Conservation (phyloP, 805 yeast genomes). For the Yarrowia deformans region DNA sequence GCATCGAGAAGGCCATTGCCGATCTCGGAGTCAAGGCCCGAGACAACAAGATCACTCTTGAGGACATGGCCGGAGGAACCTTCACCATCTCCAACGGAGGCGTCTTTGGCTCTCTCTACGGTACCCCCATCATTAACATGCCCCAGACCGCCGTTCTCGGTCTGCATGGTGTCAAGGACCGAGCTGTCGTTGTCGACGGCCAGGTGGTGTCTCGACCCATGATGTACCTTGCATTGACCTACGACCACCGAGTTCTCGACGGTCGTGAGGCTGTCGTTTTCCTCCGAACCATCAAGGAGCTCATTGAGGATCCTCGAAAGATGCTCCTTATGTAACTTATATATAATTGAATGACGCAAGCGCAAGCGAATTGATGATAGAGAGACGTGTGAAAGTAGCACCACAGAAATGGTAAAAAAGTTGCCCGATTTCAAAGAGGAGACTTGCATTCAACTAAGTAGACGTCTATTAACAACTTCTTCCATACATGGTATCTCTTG, state of each 20-base stretch:
- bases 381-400: too few species aligned
- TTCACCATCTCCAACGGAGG: conserved; percentile 99
- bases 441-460: too few species aligned
- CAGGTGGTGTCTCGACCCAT: conserved; percentile 96
- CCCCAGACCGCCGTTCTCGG: conserved; percentile 99
- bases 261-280: conserved; percentile 99
- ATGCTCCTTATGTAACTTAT: conserved; percentile 66
- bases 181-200: conserved; percentile 96
- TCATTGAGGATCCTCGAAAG: conserved; percentile 98
- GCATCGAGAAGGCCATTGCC: conserved; percentile 85
- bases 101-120: conserved; percentile 95
- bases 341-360: conserved; percentile 38
- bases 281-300: conserved; percentile 94
- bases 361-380: not conserved
- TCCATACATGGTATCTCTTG: too few species aligned
- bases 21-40: conserved; percentile 90
- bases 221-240: conserved; percentile 99
- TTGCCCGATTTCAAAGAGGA: too few species aligned
- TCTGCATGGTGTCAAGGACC: conserved; percentile 95
- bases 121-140: conserved; percentile 97
- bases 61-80: conserved; percentile 99
- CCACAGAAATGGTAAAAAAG: too few species aligned
- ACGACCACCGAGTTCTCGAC: conserved; percentile 96
- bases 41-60: conserved; percentile 93
- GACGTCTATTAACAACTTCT: too few species aligned